Base-by-base conservation (phyloP, 1,284 basidiomycete genomes). In the Trametes versicolor region DNA sequence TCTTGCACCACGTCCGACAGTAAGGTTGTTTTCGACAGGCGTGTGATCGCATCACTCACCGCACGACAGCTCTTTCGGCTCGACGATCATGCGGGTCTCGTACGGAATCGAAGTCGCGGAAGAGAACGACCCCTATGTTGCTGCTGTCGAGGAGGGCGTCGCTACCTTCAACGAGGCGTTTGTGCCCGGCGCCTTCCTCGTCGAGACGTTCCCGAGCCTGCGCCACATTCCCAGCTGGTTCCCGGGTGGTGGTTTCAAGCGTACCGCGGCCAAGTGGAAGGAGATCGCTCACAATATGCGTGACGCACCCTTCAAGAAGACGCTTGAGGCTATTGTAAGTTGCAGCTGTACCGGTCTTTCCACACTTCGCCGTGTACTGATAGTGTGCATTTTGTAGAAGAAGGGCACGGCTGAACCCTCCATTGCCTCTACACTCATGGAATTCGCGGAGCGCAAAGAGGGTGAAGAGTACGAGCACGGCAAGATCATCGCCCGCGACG, bases 101-200 rank as follows among this genome's bases (percentile, higher is more conserved):
- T 72, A 79, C 64, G 78, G 77, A 21, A 73, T 79, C 56, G 66
- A 73, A 45, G 70, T 72, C 4, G 53, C 71, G 32, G 71, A 71
- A 12, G 59, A 66, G 3, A 60, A 74, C 19, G 75, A 79, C 54
- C 70, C 68, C 5, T 66, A 75, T 45, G 56, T 64, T 8, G 23
- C 25, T 17, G 57, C 57, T 5, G 60, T 61, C 47, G 62, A 66
- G 19, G 60, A 60, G 37, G 65, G 48, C 19, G 57, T 60, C n/a
- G 58, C 66, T 1, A 62, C 60, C 45, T 62, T 45, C 60, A 64
- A 60, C 58, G 62, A 56, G 53, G 63, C 58, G 19, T 55, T 66
- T 43, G 63, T 62, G 12, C 65, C 73, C 12, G 72, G 69, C 1
- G 69, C 66, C n/a, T 73, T 68, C 53, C 69, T 70, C 60, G 65